These are phyloP conservation scores for Kluyveromyces aestuarii DNA, from an alignment of 805 yeast species.

Conservation along the genomic window DNA sequence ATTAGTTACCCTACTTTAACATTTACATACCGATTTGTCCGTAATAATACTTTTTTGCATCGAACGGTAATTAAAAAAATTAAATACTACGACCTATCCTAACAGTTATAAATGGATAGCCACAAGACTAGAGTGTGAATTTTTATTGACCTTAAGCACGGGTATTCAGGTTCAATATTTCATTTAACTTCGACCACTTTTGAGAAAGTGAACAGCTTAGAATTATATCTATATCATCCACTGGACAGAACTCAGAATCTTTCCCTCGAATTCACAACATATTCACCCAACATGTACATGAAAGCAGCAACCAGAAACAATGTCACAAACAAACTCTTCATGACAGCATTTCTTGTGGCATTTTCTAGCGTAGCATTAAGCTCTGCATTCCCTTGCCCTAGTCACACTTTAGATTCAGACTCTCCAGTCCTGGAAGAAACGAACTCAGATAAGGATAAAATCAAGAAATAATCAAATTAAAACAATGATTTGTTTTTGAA, in stretches of 20 bases:
- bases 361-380: constrained; percentile 37
- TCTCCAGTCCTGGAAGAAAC: constrained; percentile 24
- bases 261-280: not conserved
- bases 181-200: no score
- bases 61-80: not conserved
- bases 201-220: no score
- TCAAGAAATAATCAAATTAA: not conserved
- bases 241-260: not conserved
- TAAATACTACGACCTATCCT: no score
- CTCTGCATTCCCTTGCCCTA: constrained; percentile 37
- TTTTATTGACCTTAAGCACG: no score
- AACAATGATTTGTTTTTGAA: not conserved
- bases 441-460: not conserved
- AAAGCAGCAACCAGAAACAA: constrained; percentile 46
- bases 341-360: constrained; percentile 55
- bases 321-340: constrained; percentile 44
- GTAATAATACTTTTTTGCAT: not conserved
- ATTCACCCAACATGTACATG: constrained; percentile 17
- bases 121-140: no score
- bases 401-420: constrained; percentile 34
- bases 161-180: no score
- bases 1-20: not conserved
- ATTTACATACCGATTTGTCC: not conserved
- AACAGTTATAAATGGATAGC: no score
- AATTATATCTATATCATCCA: no score